Percentiles rank a stretch among this genome's conserved stretches.
These are phyloP conservation scores for Rhynchosporium graminicola DNA, from an alignment of 2,329 filamentous ascomycete genomes.

Conservation along the genomic window DNA sequence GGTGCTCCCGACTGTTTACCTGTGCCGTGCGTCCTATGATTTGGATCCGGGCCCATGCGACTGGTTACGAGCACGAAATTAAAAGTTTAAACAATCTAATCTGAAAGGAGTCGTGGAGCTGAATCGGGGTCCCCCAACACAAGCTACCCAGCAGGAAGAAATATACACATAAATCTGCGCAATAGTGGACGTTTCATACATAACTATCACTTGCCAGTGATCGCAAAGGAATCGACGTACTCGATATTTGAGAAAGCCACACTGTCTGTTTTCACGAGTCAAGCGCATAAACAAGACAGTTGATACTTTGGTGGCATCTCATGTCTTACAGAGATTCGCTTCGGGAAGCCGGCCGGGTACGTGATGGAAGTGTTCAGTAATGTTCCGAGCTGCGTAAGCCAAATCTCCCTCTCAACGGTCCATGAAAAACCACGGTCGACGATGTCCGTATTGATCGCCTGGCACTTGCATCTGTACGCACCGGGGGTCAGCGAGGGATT, in stretches of 20 bases:
- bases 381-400: neutral
- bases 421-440: slow-evolving; percentile 37
- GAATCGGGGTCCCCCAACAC: neutral
- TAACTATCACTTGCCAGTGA: neutral
- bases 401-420: slow-evolving; percentile 11
- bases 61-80: neutral
- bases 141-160: too few relatives aligned
- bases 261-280: slow-evolving; percentile 13
- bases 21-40: slow-evolving; percentile 6
- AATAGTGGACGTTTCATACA: too few relatives aligned
- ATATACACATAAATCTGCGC: too few relatives aligned
- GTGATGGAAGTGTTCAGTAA: neutral
- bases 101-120: too few relatives aligned
- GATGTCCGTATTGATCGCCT: slow-evolving; percentile 44
- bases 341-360: too few relatives aligned
- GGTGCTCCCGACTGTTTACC: slow-evolving; percentile 5
- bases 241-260: neutral
- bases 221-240: neutral
- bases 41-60: neutral
- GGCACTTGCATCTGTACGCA: slow-evolving; percentile 54
- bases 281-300: neutral
- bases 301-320: neutral
- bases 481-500: too few relatives aligned
- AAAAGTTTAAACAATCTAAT: too few relatives aligned
- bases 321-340: neutral